phyloP scores from a whole-genome alignment of 129 eudicot genomes.

The Sambucus nigra region DNA sequence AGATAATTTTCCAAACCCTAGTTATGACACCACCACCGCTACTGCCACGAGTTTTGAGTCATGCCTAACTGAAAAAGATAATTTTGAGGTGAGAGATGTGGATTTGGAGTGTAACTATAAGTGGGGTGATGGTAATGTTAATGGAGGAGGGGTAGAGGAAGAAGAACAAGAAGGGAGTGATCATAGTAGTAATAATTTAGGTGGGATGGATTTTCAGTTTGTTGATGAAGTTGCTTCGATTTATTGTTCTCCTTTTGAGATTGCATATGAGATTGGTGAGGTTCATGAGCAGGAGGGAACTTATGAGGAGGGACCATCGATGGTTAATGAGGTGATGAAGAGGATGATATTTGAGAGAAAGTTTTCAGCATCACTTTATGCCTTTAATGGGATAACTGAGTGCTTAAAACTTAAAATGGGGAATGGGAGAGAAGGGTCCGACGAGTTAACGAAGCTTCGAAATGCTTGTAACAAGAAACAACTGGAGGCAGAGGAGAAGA shows the following conservation, averaged over 20 bases:
- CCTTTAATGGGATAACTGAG: conserved; percentile 66
- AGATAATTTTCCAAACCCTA: conserved; percentile 16
- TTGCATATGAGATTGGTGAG: conserved; percentile 44
- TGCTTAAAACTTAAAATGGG: conserved; percentile 49
- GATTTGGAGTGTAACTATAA: conserved; percentile 4
- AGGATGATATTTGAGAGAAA: conserved; percentile 77
- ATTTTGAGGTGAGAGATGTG: conserved; percentile 3
- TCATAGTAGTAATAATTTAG: conserved; percentile 22
- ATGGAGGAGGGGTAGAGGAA: conserved; percentile 34
- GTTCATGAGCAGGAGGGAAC: conserved; percentile 19
- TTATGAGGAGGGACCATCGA: conserved; percentile 39
- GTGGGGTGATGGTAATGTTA: conserved; percentile 22
- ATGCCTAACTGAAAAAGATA: conserved; percentile 24
- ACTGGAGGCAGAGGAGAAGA: conserved; percentile 17
- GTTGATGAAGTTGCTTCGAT: conserved; percentile 52
- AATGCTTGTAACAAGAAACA: conserved; percentile 18
- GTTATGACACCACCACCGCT: conserved; percentile 5
- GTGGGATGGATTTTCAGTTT: conserved; percentile 48
- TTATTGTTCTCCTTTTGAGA: conserved; percentile 46
- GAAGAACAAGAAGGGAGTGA: conserved; percentile 28
- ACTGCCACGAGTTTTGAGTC: too few relatives aligned
- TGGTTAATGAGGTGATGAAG: conserved; percentile 56
- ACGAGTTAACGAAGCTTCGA: conserved; percentile 22
- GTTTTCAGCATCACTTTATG: conserved; percentile 71
- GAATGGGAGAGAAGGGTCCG: conserved; percentile 26